Percentiles rank a stretch among this genome's conserved stretches.
Evolutionary conservation across 2,329 filamentous ascomycete genomes (phyloP).

Genomic region (Pseudogymnoascus sp.): DNA sequence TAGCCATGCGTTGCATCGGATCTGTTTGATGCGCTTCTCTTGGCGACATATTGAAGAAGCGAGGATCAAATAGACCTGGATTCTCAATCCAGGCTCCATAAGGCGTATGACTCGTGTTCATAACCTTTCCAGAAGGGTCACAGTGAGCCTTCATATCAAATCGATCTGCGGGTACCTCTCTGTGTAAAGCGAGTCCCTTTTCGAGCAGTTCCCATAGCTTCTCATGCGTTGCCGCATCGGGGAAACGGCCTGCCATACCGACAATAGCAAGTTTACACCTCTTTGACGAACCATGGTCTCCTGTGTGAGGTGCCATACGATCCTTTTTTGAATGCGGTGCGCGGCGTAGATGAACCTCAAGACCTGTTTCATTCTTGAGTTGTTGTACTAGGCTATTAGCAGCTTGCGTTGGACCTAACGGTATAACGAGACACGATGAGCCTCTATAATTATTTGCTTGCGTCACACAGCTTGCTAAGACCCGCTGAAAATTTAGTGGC

Average conservation of each 20-base stretch:
- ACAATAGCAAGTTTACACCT: constrained; percentile 74
- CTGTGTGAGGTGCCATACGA: constrained; percentile 21
- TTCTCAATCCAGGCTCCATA: constrained; percentile 66
- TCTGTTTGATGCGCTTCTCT: constrained; percentile 73
- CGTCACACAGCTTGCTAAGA: constrained; percentile 39
- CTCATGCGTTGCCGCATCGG: constrained; percentile 61
- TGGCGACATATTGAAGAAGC: constrained; percentile 82
- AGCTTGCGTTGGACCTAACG: constrained; percentile 42
- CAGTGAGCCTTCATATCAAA: constrained; percentile 64
- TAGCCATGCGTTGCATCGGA: constrained; percentile 68
- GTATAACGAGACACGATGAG: constrained; percentile 37
- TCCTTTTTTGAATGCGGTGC: constrained; percentile 22
- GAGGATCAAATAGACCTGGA: constrained; percentile 69
- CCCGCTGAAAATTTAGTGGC: constrained; percentile 38
- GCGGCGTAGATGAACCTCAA: constrained; percentile 36
- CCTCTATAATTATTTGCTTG: constrained; percentile 34
- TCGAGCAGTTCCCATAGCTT: constrained; percentile 67
- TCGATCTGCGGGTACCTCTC: constrained; percentile 55
- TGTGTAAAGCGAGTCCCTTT: constrained; percentile 66
- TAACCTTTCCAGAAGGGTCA: constrained; percentile 61
- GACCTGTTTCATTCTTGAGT: constrained; percentile 34
- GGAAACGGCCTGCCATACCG: constrained; percentile 71
- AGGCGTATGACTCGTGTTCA: constrained; percentile 69
- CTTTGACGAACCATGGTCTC: constrained; percentile 38
- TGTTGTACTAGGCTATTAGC: constrained; percentile 37